Percentiles rank a stretch among this genome's conserved stretches.
Evolutionary conservation across 2,329 filamentous ascomycete species (phyloP).

Genomic region (Beauveria rudraprayagi): DNA sequence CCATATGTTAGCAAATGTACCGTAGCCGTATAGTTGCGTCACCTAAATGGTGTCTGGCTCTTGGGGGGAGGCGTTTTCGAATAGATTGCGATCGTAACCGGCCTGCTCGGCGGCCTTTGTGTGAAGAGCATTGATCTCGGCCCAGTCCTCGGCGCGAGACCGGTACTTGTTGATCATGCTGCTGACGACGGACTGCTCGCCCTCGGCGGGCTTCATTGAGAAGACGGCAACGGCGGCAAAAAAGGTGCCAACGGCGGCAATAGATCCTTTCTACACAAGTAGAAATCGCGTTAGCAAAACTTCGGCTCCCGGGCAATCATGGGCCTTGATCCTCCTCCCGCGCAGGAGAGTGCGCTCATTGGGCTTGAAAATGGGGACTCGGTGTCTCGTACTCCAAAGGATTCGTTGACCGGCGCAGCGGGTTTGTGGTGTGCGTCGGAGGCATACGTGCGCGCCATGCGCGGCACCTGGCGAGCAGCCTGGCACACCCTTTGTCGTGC

Average conservation of each 20-base stretch:
- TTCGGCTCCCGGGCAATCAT: background rate
- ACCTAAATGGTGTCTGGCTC: background rate
- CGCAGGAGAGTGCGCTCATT: background rate
- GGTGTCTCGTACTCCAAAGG: conserved; percentile 44
- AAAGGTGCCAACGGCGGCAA: conserved; percentile 27
- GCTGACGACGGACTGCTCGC: conserved; percentile 39
- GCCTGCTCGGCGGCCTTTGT: conserved; percentile 47
- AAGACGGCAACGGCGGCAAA: conserved; percentile 27
- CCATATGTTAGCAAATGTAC: conserved; percentile 15
- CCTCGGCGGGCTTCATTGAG: conserved; percentile 41
- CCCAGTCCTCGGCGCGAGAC: conserved; percentile 41
- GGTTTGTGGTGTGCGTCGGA: conserved; percentile 44
- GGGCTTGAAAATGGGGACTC: background rate
- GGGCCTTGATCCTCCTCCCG: background rate
- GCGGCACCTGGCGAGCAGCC: conserved; percentile 29
- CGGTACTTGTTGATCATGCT: conserved; percentile 39
- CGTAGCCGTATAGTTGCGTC: no score
- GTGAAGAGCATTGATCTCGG: conserved; percentile 44
- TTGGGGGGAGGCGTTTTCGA: conserved; percentile 31
- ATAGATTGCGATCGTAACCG: conserved; percentile 48
- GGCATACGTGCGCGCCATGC: conserved; percentile 42
- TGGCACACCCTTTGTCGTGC: conserved; percentile 38
- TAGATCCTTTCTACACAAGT: conserved; percentile 38
- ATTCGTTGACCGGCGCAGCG: conserved; percentile 40
- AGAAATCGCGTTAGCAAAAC: conserved; percentile 5